Evolutionary conservation across 2,329 filamentous ascomycete species (phyloP).

Genomic region (Penicillium sp.): DNA sequence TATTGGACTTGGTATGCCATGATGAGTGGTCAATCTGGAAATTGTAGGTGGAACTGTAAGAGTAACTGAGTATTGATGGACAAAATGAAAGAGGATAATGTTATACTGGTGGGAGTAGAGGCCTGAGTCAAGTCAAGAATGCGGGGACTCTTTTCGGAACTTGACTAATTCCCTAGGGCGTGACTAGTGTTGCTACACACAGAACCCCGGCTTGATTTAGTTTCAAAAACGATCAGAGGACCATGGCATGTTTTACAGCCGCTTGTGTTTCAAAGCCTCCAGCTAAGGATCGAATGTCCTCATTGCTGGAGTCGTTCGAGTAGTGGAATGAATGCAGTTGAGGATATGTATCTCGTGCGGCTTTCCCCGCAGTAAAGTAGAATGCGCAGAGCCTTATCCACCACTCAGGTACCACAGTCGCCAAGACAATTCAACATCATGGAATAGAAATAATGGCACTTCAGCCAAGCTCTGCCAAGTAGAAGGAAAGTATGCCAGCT

Average conservation of each 20-base stretch:
- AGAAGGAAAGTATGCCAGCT: too few species aligned
- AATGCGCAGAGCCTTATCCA: neutral
- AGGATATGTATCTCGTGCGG: too few species aligned
- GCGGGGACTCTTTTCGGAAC: conserved; percentile 1
- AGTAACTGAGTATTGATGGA: neutral
- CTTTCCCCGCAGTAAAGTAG: neutral
- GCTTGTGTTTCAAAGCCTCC: too few species aligned
- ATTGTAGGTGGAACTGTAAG: too few species aligned
- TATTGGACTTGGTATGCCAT: conserved; percentile 29
- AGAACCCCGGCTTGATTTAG: neutral
- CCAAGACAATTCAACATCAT: too few species aligned
- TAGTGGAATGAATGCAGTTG: too few species aligned
- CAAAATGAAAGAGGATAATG: neutral
- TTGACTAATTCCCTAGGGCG: neutral
- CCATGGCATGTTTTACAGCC: too few species aligned
- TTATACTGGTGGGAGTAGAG: neutral
- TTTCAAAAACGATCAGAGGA: too few species aligned
- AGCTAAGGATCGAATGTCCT: too few species aligned
- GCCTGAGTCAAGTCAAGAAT: neutral
- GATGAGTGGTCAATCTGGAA: neutral
- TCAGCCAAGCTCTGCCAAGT: too few species aligned
- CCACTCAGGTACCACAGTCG: neutral
- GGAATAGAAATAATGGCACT: too few species aligned
- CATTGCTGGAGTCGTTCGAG: too few species aligned
- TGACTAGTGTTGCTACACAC: neutral